These are phyloP conservation scores for Leucocoprinus sp. DNA, from an alignment of 768 basidiomycete species.

Conservation along the genomic window DNA sequence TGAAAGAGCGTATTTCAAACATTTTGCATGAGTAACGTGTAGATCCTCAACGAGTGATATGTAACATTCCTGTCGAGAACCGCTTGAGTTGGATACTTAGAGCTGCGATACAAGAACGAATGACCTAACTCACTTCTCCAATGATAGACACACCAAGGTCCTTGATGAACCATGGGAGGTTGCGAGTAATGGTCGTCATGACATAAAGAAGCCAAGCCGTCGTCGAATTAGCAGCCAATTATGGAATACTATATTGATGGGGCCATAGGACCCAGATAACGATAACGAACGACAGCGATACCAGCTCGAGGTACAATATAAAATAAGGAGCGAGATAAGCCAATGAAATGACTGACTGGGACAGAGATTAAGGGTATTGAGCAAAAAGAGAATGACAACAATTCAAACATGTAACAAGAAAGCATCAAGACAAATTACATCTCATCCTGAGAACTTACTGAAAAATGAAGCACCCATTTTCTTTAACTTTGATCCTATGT, in stretches of 20 bases:
- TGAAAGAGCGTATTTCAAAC: conserved; percentile 85
- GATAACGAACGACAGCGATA: background rate
- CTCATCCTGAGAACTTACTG: conserved; percentile 5
- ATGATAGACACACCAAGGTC: conserved; percentile 77
- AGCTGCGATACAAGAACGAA: background rate
- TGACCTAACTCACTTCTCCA: conserved; percentile 51
- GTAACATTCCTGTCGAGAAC: conserved; percentile 71
- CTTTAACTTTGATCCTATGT: conserved; percentile 3
- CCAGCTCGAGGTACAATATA: background rate
- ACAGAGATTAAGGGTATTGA: background rate
- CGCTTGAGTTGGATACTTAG: background rate
- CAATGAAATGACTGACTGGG: too few relatives aligned
- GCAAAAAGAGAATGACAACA: background rate
- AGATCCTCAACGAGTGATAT: conserved; percentile 81
- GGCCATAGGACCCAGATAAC: background rate
- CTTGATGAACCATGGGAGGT: conserved; percentile 79
- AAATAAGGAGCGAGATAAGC: too few relatives aligned
- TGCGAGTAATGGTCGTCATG: conserved; percentile 75
- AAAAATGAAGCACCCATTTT: conserved; percentile 6
- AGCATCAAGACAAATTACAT: background rate
- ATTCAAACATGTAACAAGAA: background rate
- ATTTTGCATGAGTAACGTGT: conserved; percentile 64
- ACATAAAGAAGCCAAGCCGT: conserved; percentile 12
- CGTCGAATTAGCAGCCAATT: background rate
- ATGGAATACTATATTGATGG: background rate